A percentile compares a stretch with the other conserved stretches of the same genome.
phyloP scores from a whole-genome alignment of 1,139 yeast species.

The Kodamaea anthophila region DNA sequence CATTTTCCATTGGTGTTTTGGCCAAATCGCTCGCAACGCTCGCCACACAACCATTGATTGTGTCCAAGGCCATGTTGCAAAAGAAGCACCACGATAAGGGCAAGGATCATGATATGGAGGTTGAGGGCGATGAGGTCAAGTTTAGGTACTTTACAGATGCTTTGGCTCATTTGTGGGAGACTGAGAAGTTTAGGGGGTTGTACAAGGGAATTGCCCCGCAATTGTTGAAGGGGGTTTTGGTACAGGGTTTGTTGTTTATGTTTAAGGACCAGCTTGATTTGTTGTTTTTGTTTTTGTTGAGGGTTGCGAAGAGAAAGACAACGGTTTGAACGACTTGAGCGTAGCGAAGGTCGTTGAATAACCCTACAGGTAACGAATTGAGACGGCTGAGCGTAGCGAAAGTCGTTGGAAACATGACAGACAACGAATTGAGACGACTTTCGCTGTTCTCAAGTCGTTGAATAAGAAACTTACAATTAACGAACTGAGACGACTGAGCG shows the following conservation, averaged over 20 bases:
- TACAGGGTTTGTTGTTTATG: constrained; percentile 81
- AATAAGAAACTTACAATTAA: too few species aligned
- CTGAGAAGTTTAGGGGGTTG: constrained; percentile 48
- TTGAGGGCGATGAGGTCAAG: constrained; percentile 29
- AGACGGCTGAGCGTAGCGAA: too few species aligned
- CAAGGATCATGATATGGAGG: constrained; percentile 14
- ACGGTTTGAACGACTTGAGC: not conserved
- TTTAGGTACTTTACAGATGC: constrained; percentile 51
- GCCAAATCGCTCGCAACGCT: constrained; percentile 79
- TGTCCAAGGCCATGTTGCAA: constrained; percentile 78
- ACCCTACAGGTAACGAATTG: too few species aligned
- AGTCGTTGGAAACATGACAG: too few species aligned
- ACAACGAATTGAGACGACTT: too few species aligned
- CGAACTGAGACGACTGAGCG: too few species aligned
- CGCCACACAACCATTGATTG: constrained; percentile 79
- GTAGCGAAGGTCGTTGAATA: too few species aligned
- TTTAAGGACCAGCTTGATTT: constrained; percentile 66
- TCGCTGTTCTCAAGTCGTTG: too few species aligned
- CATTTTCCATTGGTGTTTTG: constrained; percentile 68
- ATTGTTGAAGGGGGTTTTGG: constrained; percentile 73
- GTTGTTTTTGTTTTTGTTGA: constrained; percentile 35
- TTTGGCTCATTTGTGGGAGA: constrained; percentile 39
- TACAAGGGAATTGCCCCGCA: constrained; percentile 85
- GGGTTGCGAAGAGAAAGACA: constrained; percentile 19
- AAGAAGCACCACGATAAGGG: constrained; percentile 30